These are phyloP conservation scores for Kodamaea derodonti DNA, from an alignment of 1,139 yeast species.

Conservation along the genomic window DNA sequence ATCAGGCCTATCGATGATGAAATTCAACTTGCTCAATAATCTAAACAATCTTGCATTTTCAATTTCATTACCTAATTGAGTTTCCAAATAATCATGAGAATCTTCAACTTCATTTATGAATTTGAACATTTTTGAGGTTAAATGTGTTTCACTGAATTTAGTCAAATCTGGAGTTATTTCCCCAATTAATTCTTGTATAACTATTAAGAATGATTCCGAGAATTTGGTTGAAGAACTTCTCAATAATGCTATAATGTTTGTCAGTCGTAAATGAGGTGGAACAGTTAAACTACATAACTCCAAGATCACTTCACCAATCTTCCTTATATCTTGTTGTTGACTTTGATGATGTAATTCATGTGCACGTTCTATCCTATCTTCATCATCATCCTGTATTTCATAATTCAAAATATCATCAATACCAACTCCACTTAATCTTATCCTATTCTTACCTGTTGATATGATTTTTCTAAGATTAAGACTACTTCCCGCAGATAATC, in stretches of 20 bases:
- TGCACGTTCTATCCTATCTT: neutral
- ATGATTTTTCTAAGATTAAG: conserved; percentile 67
- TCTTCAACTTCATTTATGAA: conserved; percentile 54
- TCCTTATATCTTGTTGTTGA: conserved; percentile 51
- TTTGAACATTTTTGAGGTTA: conserved; percentile 39
- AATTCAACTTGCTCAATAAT: conserved; percentile 74
- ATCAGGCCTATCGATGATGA: conserved; percentile 74
- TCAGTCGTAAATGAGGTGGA: conserved; percentile 21
- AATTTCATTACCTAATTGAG: conserved; percentile 64
- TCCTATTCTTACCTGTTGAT: conserved; percentile 65
- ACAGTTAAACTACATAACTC: conserved; percentile 48
- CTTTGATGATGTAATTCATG: conserved; percentile 15
- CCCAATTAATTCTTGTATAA: conserved; percentile 9
- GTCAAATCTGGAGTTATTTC: conserved; percentile 9
- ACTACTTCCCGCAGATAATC: conserved; percentile 58
- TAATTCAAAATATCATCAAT: conserved; percentile 61
- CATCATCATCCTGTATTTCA: conserved; percentile 28
- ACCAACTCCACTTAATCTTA: conserved; percentile 71
- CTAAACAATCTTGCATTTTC: conserved; percentile 89
- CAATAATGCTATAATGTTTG: conserved; percentile 10
- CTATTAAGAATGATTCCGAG: conserved; percentile 21
- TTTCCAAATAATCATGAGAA: conserved; percentile 62
- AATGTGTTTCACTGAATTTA: conserved; percentile 18
- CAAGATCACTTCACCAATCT: conserved; percentile 57
- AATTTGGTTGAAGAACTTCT: conserved; percentile 17